A percentile compares a stretch with the other conserved stretches of the same genome.
phyloP scores from a whole-genome alignment of 306 rosid species.

The Sindora glabra region DNA sequence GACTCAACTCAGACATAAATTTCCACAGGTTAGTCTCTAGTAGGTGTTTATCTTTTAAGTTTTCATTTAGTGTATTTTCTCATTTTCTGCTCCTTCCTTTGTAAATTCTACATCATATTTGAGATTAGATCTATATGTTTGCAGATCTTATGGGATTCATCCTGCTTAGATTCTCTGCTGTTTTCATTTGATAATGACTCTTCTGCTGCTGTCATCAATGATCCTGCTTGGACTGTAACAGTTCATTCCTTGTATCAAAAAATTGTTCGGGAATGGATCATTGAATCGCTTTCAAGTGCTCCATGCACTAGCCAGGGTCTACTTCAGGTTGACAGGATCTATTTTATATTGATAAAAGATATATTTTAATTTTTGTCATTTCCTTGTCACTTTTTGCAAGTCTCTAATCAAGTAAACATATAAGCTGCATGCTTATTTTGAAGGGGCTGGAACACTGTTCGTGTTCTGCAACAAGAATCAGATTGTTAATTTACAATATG shows the following conservation, averaged over 20 bases:
- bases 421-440: too few relatives aligned
- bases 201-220: constrained; percentile 64
- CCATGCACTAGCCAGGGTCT: constrained; percentile 99
- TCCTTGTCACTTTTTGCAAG: neutral
- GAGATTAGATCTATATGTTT: constrained; percentile 22
- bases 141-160: constrained; percentile 94
- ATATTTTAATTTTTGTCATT: neutral
- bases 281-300: constrained; percentile 83
- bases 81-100: neutral
- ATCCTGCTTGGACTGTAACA: constrained; percentile 85
- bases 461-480: constrained; percentile 4
- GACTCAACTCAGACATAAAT: constrained; percentile 80
- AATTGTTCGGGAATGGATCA: constrained; percentile 93
- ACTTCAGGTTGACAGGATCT: constrained; percentile 66
- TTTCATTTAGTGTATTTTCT: neutral
- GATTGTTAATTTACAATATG: neutral
- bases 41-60: neutral
- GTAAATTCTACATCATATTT: constrained; percentile 9
- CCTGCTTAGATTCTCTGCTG: constrained; percentile 74
- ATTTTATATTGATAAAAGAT: constrained; percentile 2
- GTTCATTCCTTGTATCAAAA: constrained; percentile 81
- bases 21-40: constrained; percentile 66
- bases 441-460: constrained; percentile 1
- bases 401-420: too few relatives aligned
- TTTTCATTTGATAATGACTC: constrained; percentile 83